Conservation (phyloP, 805 yeast genomes). For the Spathaspora girioi region DNA sequence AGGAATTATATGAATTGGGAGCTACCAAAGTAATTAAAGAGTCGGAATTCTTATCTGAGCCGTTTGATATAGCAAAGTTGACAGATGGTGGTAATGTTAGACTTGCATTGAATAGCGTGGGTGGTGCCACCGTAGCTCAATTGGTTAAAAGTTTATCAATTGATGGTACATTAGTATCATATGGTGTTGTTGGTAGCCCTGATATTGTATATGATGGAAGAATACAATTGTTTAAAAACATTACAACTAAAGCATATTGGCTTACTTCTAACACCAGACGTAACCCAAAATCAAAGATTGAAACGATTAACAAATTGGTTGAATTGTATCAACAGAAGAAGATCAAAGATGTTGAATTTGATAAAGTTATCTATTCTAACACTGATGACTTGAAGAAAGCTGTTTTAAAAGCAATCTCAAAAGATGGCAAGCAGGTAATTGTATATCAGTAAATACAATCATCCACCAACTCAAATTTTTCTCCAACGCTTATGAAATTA, state of each 20-base stretch:
- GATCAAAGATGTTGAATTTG: conserved; percentile 44
- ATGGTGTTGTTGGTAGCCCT: conserved; percentile 19
- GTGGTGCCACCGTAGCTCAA: conserved; percentile 19
- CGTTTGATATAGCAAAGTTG: conserved; percentile 11
- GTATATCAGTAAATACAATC: conserved; percentile 9
- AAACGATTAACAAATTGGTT: conserved; percentile 53
- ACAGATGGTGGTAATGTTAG: conserved; percentile 18
- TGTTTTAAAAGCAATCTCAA: conserved; percentile 43
- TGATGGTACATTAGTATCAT: conserved; percentile 27
- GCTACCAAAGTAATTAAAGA: conserved; percentile 31
- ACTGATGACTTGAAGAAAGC: conserved; percentile 41
- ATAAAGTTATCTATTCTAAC: conserved; percentile 29
- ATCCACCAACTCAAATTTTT: too few relatives aligned
- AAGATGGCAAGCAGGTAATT: conserved; percentile 45
- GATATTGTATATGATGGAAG: conserved; percentile 16
- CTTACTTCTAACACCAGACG: conserved; percentile 21
- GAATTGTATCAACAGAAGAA: conserved; percentile 57
- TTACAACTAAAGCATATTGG: conserved; percentile 29
- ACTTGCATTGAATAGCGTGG: conserved; percentile 31
- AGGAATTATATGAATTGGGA: conserved; percentile 21
- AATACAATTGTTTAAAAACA: conserved; percentile 27
- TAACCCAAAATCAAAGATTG: conserved; percentile 56
- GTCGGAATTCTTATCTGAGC: conserved; percentile 17
- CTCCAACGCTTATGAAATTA: too few relatives aligned
- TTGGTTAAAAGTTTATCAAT: conserved; percentile 21